A percentile compares a stretch with the other conserved stretches of the same genome.
These are phyloP conservation scores for Gossypium longicalyx DNA, from an alignment of 345 rosid genomes.

Conservation along the genomic window DNA sequence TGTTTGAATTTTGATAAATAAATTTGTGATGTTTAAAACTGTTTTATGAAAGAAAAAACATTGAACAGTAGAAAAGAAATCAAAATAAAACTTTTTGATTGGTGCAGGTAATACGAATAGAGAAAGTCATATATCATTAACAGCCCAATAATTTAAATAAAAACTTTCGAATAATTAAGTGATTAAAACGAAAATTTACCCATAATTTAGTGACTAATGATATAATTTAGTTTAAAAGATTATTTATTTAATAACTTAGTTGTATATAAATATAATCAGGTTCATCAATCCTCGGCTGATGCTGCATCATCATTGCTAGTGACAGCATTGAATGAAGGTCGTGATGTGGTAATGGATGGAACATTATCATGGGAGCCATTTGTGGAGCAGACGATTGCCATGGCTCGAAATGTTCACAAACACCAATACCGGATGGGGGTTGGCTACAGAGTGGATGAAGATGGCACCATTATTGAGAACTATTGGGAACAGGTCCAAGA, in stretches of 20 bases:
- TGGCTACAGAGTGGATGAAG: conserved; percentile 62
- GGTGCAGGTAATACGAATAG: no score
- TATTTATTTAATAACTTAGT: neutral
- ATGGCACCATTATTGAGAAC: conserved; percentile 58
- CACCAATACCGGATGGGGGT: conserved; percentile 70
- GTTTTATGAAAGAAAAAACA: no score
- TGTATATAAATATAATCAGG: conserved; percentile 28
- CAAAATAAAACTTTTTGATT: no score
- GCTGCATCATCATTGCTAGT: conserved; percentile 89
- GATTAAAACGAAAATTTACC: no score
- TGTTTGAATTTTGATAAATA: no score
- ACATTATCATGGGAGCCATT: conserved; percentile 92
- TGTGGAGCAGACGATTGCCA: conserved; percentile 73
- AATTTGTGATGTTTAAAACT: no score
- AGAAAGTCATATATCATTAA: no score
- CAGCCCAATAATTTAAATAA: no score
- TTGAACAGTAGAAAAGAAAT: no score
- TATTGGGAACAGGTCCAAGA: conserved; percentile 72
- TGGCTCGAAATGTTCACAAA: conserved; percentile 82
- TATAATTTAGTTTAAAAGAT: neutral
- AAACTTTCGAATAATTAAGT: no score
- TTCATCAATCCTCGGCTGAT: conserved; percentile 81
- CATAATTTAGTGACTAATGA: no score
- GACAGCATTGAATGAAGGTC: conserved; percentile 90
- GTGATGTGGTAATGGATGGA: conserved; percentile 94